These are phyloP conservation scores for Candida xiaguanensis DNA, from an alignment of 805 yeast genomes.

Conservation along the genomic window DNA sequence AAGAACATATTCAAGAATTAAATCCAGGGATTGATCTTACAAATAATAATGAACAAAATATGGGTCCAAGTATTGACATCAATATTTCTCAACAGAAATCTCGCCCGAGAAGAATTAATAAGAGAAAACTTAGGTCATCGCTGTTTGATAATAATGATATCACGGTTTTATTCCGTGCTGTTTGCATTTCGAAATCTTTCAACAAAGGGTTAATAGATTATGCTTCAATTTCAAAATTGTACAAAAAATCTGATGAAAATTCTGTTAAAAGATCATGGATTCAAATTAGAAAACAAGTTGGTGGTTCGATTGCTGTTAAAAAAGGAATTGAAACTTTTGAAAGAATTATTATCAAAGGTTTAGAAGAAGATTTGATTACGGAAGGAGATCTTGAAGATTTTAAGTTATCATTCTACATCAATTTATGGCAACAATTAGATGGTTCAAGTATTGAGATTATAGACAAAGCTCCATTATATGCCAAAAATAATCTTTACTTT, in stretches of 20 bases:
- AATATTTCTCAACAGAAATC: neutral
- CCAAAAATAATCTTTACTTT: constrained; percentile 44
- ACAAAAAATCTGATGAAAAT: constrained; percentile 41
- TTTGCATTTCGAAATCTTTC: constrained; percentile 64
- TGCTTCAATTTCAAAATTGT: constrained; percentile 50
- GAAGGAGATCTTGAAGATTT: constrained; percentile 47
- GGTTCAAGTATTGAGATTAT: constrained; percentile 21
- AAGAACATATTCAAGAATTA: constrained; percentile 2
- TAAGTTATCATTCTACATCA: constrained; percentile 50
- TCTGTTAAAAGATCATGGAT: constrained; percentile 68
- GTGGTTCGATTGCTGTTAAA: constrained; percentile 49
- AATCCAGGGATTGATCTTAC: neutral
- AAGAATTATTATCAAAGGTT: constrained; percentile 53
- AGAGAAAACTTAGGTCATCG: neutral
- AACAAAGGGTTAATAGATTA: constrained; percentile 58
- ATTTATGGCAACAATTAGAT: constrained; percentile 64
- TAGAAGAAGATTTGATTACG: constrained; percentile 51
- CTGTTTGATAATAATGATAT: constrained; percentile 44
- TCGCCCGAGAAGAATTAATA: neutral
- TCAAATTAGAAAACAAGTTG: constrained; percentile 48
- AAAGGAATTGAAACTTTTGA: constrained; percentile 68
- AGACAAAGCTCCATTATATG: constrained; percentile 37
- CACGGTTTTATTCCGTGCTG: constrained; percentile 56
- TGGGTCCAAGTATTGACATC: neutral
- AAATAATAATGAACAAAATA: neutral